Evolutionary conservation across 2,329 filamentous ascomycete genomes (phyloP), one percentile per base, ranked within the genome.

Genomic region (Ceratocystis alfenasii): DNA sequence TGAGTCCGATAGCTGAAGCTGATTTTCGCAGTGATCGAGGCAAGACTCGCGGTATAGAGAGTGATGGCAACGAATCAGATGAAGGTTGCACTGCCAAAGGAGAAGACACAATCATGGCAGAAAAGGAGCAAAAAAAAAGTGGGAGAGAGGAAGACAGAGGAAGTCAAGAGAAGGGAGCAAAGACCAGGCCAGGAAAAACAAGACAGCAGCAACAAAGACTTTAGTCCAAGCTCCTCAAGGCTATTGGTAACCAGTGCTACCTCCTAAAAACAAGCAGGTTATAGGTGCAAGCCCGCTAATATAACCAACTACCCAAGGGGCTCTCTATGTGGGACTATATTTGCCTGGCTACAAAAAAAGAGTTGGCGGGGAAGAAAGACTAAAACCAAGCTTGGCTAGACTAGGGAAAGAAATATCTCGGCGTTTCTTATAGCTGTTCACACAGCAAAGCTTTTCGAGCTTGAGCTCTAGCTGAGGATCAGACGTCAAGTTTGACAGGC

Each of bases 1-100:
- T 67, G 22, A 67, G 66, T 30, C 59, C 66, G 50, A 65, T 41
- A 45, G 66, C 66, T 33, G 66, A 67, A 25, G 44, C 63, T 2
- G 66, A 67, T 59, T 67, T 67, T 63, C 63, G 55, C 30, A 67
- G 48, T 15, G 66, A 67, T 63, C 66, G 46, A 6, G 66, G 66
- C 41, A 67, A 63, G n/a, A 33, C 66, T 55, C 66, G 62, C 15
- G 66, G 57, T 30, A 67, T 63, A 17, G 62, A 62, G 36, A 65
- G 33, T 33, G 66, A 57, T 55, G 66, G 57, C 59, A 48, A 36
- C 45, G 63, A 62, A 15, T 41, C 36, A 67, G 62, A 65, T 15
- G 63, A 59, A 36, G 66, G 59, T n/a, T 63, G 33, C 46, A 59
- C 48, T 33, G 48, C 55, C 30, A 46, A 57, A n/a, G 63, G 36